phyloP scores from a whole-genome alignment of 768 basidiomycete species.

The Boletus sp. region DNA sequence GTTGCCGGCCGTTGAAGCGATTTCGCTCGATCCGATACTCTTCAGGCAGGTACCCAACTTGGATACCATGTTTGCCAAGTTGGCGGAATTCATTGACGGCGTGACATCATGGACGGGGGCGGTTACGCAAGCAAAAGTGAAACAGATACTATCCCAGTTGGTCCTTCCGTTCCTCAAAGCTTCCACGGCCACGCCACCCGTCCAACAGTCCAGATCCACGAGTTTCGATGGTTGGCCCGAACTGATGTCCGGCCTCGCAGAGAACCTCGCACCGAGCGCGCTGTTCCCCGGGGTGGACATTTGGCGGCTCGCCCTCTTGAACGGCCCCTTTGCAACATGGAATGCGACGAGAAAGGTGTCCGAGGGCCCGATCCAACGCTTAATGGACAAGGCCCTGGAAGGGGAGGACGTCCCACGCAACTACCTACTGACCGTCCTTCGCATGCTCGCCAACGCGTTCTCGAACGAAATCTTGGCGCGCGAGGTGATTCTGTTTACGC shows the following conservation, averaged over 20 bases:
- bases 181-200: constrained; percentile 36
- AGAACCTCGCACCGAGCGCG: constrained; percentile 48
- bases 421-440: constrained; percentile 62
- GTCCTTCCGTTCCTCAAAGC: constrained; percentile 67
- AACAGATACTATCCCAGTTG: constrained; percentile 44
- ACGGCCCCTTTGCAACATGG: constrained; percentile 56
- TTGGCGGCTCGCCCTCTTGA: constrained; percentile 76
- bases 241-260: constrained; percentile 42
- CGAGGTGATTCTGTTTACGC: constrained; percentile 38
- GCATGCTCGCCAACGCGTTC: constrained; percentile 69
- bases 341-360: constrained; percentile 31
- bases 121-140: constrained; percentile 38
- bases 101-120: constrained; percentile 36
- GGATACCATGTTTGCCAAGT: constrained; percentile 60
- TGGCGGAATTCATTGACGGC: constrained; percentile 60
- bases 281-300: constrained; percentile 84
- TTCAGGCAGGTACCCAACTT: constrained; percentile 70
- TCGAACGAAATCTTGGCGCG: constrained; percentile 40
- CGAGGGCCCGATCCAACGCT: constrained; percentile 42
- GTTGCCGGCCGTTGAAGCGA: constrained; percentile 56
- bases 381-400: constrained; percentile 48
- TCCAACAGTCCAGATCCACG: constrained; percentile 31
- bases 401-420: constrained; percentile 41
- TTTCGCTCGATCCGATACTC: constrained; percentile 74
- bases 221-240: constrained; percentile 50